These are phyloP conservation scores for Rhytidiadelphus loreus DNA, from an alignment of 225 moss, liverwort and hornwort genomes.

Conservation along the genomic window DNA sequence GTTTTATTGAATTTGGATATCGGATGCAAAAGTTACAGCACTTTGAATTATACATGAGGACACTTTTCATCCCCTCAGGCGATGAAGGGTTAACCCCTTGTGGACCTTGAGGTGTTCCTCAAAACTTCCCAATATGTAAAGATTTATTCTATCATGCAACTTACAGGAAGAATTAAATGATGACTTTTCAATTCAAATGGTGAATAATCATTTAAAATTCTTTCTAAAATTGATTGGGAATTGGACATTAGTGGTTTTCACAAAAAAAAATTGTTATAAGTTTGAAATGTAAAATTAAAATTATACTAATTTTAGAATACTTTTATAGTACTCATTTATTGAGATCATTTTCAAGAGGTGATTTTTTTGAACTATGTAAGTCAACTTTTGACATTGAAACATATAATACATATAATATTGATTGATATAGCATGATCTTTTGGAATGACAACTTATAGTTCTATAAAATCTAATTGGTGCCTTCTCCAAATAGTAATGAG, in stretches of 20 bases:
- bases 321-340: not conserved
- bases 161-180: not conserved
- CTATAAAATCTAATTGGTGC: no score
- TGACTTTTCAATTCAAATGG: not conserved
- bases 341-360: not conserved
- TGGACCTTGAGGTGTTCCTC: not conserved
- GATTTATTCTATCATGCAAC: not conserved
- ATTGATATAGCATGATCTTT: not conserved
- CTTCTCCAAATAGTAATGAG: not conserved
- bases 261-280: no score
- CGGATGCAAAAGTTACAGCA: no score
- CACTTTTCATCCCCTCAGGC: no score
- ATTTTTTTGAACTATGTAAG: not conserved
- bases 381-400: no score
- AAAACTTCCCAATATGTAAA: not conserved
- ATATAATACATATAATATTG: accelerated
- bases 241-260: not conserved
- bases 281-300: not conserved
- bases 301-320: accelerated
- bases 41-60: no score
- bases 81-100: no score
- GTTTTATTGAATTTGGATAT: no score
- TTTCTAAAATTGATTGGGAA: not conserved
- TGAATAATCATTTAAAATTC: not conserved
- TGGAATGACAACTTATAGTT: not conserved